Evolutionary conservation across 1,139 yeast genomes (phyloP).

Genomic region (Yamadazyma sp.): DNA sequence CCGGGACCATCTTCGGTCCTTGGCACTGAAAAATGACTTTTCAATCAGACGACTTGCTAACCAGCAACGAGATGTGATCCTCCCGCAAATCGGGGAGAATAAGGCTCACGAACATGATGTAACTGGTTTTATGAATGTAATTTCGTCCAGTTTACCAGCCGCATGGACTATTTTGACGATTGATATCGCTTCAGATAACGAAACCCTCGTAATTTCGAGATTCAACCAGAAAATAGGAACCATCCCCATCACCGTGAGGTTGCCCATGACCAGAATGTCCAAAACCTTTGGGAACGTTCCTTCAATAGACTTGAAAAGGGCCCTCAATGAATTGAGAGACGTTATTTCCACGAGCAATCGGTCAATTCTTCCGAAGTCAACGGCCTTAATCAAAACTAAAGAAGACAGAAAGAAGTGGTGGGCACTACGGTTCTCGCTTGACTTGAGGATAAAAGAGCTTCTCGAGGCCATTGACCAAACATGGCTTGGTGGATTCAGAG

Average conservation of each 20-base stretch:
- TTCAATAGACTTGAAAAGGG: slow-evolving; percentile 46
- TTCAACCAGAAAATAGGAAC: slow-evolving; percentile 24
- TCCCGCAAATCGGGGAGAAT: slow-evolving; percentile 1
- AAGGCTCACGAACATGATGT: not conserved
- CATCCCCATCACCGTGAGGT: slow-evolving; percentile 50
- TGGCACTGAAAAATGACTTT: slow-evolving; percentile 4
- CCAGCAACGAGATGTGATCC: not conserved
- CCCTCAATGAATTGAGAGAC: slow-evolving; percentile 40
- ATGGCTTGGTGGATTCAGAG: slow-evolving; percentile 84
- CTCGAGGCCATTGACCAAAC: slow-evolving; percentile 57
- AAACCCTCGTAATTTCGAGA: slow-evolving; percentile 57
- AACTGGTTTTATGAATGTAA: not conserved
- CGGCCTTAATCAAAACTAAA: slow-evolving; percentile 51
- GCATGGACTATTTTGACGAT: slow-evolving; percentile 63
- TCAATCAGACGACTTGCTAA: slow-evolving; percentile 1
- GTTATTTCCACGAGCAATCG: slow-evolving; percentile 62
- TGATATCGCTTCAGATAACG: slow-evolving; percentile 60
- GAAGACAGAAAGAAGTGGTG: slow-evolving; percentile 79
- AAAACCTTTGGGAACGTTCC: not conserved
- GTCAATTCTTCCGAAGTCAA: slow-evolving; percentile 56
- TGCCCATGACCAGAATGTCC: slow-evolving; percentile 54
- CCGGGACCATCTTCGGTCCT: slow-evolving; percentile 4
- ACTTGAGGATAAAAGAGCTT: slow-evolving; percentile 53
- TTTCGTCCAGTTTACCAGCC: slow-evolving; percentile 33
- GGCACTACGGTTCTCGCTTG: slow-evolving; percentile 64